Base-by-base conservation (phyloP, 495 filamentous ascomycete genomes). In the Podospora fimiseda region DNA sequence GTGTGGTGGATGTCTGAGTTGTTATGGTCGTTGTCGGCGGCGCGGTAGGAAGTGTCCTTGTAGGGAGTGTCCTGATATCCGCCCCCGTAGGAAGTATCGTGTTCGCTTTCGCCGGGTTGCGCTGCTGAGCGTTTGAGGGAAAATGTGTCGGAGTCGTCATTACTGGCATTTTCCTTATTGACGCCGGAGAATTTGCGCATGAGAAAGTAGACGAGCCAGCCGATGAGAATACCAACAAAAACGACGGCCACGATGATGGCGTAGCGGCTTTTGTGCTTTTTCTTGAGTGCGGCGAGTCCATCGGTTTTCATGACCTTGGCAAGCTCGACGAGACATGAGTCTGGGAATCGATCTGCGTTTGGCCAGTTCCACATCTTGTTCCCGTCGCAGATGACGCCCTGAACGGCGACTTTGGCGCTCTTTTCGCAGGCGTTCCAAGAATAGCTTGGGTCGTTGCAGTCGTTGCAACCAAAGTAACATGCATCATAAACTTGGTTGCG, bases 351-450 rank as follows among this genome's bases (percentile, higher is more conserved):
- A 27, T 64, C 59, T 16, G 40, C 49, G 21, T 37, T 49, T 14
- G 24, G 23, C 61, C 64, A 67, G 54, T 59, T 64, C 61, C 63
- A 66, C 59, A 67, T 67, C 30, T 38, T 44, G 36, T 43, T 53
- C 9, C 22, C 61, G 48, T 62, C 61, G 50, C 64, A 67, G 27
- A 43, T 40, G 14, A 56, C 53, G 27, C 48, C 57, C 4, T 43
- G 3, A 16, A 53, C 47, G n/a, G 48, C 40, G 15, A 19, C 48
- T 24, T 23, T 38, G 4, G 60, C 55, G 3, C 61, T 62, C 24
- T 27, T 24, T n/a, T 44, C 27, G 64, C 64, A 67, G 14, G 61
- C 61, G 33, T 64, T 56, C 33, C 47, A 58, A 0, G 61, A 50
- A 39, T 43, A 61, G 41, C 18, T 48, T n/a, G 55, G 52, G 41